Evolutionary conservation across 2,329 filamentous ascomycete genomes (phyloP).

Genomic region (Beauveria asiatica): DNA sequence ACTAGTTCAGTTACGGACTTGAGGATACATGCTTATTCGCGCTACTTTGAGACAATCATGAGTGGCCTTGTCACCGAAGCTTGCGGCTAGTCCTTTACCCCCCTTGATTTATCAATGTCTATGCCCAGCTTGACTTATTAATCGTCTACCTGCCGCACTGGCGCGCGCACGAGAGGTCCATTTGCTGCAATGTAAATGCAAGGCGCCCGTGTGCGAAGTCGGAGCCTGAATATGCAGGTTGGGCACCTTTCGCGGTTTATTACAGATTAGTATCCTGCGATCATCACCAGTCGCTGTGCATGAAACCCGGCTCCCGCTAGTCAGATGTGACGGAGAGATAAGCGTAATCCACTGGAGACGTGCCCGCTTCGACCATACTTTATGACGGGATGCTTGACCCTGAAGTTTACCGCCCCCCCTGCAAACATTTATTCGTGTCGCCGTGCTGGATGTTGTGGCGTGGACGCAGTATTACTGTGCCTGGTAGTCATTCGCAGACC

Average conservation of each 20-base stretch:
- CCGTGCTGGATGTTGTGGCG: not conserved
- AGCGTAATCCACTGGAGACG: slow-evolving; percentile 10
- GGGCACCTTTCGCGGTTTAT: not conserved
- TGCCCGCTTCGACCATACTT: not conserved
- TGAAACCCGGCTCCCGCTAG: not conserved
- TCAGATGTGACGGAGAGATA: slow-evolving; percentile 11
- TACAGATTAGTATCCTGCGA: not conserved
- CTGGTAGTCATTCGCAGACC: not conserved
- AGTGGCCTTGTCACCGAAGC: not conserved
- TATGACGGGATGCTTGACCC: not conserved
- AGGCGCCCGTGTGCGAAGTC: not conserved
- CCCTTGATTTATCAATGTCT: not conserved
- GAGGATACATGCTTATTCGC: too few relatives aligned
- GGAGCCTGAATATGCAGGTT: not conserved
- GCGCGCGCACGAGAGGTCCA: not conserved
- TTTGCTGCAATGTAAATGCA: not conserved
- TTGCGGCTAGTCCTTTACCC: not conserved
- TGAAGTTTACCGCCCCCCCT: not conserved
- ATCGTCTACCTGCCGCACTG: not conserved
- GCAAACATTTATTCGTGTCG: not conserved
- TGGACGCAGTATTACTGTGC: slow-evolving; percentile 3
- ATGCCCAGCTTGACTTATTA: not conserved
- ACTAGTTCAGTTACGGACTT: not conserved
- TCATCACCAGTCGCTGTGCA: not conserved
- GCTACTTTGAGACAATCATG: not conserved